Conservation (phyloP, 768 basidiomycete genomes). For the Boletus tomentosulus region DNA sequence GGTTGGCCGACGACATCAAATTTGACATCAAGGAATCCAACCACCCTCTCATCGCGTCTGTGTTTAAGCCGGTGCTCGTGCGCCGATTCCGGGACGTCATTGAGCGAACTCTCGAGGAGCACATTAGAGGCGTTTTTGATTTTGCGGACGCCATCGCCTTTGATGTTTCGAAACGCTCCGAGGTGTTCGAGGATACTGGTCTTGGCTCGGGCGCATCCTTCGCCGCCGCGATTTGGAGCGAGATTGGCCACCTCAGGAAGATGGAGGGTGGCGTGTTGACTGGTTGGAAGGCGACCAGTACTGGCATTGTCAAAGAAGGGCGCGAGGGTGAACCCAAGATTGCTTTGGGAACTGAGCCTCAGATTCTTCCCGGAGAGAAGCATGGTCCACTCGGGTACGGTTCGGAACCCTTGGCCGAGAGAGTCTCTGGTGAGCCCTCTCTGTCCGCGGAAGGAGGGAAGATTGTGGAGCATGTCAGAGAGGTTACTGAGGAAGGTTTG, state of each 20-base stretch:
- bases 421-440: background rate
- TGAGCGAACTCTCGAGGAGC: slow-evolving; percentile 52
- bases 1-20: slow-evolving; percentile 53
- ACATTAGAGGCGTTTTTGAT: slow-evolving; percentile 49
- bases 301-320: slow-evolving; percentile 58
- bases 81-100: slow-evolving; percentile 56
- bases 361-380: slow-evolving; percentile 66
- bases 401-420: slow-evolving; percentile 33
- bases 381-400: slow-evolving; percentile 58
- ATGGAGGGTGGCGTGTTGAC: slow-evolving; percentile 32
- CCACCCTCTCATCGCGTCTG: slow-evolving; percentile 54
- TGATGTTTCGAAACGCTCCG: slow-evolving; percentile 52
- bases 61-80: slow-evolving; percentile 62
- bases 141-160: slow-evolving; percentile 53
- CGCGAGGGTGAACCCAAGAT: slow-evolving; percentile 34
- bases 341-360: slow-evolving; percentile 71
- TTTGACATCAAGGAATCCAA: slow-evolving; percentile 58
- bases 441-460: background rate
- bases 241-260: slow-evolving; percentile 54
- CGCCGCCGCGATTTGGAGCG: slow-evolving; percentile 65
- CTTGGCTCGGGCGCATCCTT: slow-evolving; percentile 44
- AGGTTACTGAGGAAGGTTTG: slow-evolving; percentile 33
- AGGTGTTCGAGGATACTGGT: slow-evolving; percentile 66
- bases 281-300: slow-evolving; percentile 56
- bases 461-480: slow-evolving; percentile 34